phyloP scores from a whole-genome alignment of 148 eudicot species.

The Rhododendron mucronatum region DNA sequence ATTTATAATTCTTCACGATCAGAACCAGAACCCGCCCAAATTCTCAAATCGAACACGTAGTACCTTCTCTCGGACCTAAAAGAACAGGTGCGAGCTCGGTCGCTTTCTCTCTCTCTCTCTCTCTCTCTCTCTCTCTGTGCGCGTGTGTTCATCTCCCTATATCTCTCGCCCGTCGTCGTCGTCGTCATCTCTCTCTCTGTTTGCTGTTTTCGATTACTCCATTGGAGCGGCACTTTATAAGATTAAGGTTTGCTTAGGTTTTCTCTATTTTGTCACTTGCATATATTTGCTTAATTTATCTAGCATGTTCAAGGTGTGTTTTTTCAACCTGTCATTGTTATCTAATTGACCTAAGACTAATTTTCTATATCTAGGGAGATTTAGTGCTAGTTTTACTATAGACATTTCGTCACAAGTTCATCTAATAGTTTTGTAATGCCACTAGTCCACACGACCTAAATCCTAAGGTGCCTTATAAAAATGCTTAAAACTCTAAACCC shows the following conservation, averaged over 20 bases:
- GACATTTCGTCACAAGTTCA: no score
- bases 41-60: background rate
- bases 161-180: no score
- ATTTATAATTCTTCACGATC: background rate
- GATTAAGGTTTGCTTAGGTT: background rate
- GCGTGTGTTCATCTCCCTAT: no score
- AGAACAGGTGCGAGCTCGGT: background rate
- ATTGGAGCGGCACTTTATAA: background rate
- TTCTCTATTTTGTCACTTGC: background rate
- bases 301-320: background rate
- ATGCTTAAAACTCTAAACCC: no score
- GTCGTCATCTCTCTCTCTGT: background rate
- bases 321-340: background rate
- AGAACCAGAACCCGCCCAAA: background rate
- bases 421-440: no score
- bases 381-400: no score
- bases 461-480: no score
- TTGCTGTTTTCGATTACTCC: background rate
- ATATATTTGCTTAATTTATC: background rate
- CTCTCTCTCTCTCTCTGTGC: background rate
- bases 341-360: background rate
- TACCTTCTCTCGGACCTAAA: background rate
- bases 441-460: no score
- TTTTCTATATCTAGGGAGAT: no score
- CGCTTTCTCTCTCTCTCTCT: background rate